phyloP scores from a whole-genome alignment of 1,139 yeast genomes.

The Arxiozyma bovina region DNA sequence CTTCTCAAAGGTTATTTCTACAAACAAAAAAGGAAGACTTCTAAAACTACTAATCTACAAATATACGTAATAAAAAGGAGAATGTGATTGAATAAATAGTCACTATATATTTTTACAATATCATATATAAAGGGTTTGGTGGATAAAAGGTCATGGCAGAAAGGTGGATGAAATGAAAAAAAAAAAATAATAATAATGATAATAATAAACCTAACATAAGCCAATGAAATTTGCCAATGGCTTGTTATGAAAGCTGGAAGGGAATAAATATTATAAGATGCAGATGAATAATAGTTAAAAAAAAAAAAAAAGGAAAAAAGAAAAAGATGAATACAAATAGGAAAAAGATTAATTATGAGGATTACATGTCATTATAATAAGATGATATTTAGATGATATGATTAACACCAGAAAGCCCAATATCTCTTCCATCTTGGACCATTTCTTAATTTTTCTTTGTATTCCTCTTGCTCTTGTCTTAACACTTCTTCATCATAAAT shows the following conservation, averaged over 20 bases:
- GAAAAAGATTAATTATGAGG: not conserved
- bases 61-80: too few relatives aligned
- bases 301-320: too few relatives aligned
- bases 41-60: too few relatives aligned
- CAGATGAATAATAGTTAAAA: not conserved
- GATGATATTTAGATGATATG: not conserved
- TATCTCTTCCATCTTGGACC: conserved; percentile 49
- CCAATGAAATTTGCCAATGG: not conserved
- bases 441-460: conserved; percentile 44
- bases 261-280: not conserved
- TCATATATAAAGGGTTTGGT: not conserved
- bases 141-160: not conserved
- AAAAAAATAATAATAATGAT: too few relatives aligned
- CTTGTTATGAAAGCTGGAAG: not conserved
- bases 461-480: conserved; percentile 62
- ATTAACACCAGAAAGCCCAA: conserved; percentile 50
- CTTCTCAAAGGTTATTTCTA: too few relatives aligned
- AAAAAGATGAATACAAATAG: not conserved
- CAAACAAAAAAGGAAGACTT: too few relatives aligned
- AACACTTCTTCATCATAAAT: conserved; percentile 59
- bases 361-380: not conserved
- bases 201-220: too few relatives aligned
- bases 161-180: not conserved
- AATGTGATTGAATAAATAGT: not conserved
- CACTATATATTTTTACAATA: not conserved